Percentiles rank a stretch among this genome's conserved stretches.
phyloP scores from a whole-genome alignment of 805 yeast genomes.

The Barnettozyma californica region DNA sequence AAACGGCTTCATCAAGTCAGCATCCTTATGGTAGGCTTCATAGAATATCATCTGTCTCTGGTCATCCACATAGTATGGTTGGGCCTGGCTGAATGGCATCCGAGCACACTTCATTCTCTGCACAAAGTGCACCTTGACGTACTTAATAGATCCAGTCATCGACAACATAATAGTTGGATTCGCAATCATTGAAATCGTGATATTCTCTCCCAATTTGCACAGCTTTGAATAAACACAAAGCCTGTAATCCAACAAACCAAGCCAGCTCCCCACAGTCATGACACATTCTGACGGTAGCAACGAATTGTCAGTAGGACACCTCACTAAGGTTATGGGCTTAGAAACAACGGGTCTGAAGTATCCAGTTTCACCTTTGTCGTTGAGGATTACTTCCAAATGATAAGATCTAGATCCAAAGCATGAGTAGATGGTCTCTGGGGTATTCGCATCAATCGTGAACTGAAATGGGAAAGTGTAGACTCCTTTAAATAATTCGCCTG shows the following conservation, averaged over 20 bases:
- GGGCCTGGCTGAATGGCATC: not conserved
- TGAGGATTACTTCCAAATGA: constrained; percentile 11
- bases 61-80: not conserved
- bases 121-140: constrained; percentile 11
- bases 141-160: constrained; percentile 8
- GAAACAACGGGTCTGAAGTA: not conserved
- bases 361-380: not conserved
- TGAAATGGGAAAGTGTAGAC: constrained; percentile 21
- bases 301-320: constrained; percentile 16
- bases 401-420: constrained; percentile 15
- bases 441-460: constrained; percentile 16
- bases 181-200: constrained; percentile 10
- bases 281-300: constrained; percentile 10
- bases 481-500: constrained; percentile 12
- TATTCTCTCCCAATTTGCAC: constrained; percentile 10
- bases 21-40: not conserved
- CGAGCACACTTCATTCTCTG: constrained; percentile 16
- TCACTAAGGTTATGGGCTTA: constrained; percentile 9
- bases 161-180: constrained; percentile 1
- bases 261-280: constrained; percentile 16
- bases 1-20: not conserved
- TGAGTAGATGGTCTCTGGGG: constrained; percentile 16
- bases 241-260: constrained; percentile 13
- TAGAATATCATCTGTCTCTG: constrained; percentile 4
- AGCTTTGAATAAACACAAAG: constrained; percentile 15